A percentile compares a stretch with the other conserved stretches of the same genome.
Conservation (phyloP, 768 basidiomycete species). For the Asterophora parasitica region DNA sequence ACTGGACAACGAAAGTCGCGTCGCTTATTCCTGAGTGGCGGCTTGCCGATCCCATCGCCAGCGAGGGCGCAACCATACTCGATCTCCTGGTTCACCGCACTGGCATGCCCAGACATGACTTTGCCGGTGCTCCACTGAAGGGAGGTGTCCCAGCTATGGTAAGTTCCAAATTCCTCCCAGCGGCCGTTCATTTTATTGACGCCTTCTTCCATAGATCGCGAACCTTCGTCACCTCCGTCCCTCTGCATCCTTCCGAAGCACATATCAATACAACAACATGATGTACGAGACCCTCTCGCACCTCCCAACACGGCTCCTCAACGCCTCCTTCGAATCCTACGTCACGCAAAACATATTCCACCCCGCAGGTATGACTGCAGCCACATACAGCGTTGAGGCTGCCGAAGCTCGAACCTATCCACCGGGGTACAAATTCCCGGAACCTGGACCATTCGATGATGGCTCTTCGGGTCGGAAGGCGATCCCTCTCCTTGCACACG, state of each 20-base stretch:
- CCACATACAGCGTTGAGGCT: constrained; percentile 35
- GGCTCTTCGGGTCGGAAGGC: not conserved
- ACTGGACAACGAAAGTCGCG: constrained; percentile 33
- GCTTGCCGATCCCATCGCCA: constrained; percentile 33
- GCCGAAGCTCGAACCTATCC: constrained; percentile 27
- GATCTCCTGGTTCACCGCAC: constrained; percentile 42
- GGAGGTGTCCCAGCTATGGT: constrained; percentile 35
- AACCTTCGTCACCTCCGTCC: constrained; percentile 33
- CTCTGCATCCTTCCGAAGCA: constrained; percentile 35
- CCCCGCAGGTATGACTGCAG: constrained; percentile 34
- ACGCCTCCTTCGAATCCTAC: constrained; percentile 36
- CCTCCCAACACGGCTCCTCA: constrained; percentile 33
- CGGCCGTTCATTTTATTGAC: not conserved
- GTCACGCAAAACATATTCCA: constrained; percentile 33
- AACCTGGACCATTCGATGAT: not conserved
- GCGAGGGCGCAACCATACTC: constrained; percentile 29
- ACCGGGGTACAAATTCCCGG: not conserved
- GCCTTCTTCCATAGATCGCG: constrained; percentile 24
- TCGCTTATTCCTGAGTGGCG: constrained; percentile 37
- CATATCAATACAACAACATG: constrained; percentile 43
- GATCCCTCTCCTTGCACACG: constrained; percentile 27
- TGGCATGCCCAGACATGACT: constrained; percentile 42
- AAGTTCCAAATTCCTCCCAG: not conserved
- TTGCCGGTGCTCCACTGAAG: constrained; percentile 23
- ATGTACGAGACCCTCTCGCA: constrained; percentile 40